Base-by-base conservation (phyloP, 306 rosid genomes). In the Prunus salicina region DNA sequence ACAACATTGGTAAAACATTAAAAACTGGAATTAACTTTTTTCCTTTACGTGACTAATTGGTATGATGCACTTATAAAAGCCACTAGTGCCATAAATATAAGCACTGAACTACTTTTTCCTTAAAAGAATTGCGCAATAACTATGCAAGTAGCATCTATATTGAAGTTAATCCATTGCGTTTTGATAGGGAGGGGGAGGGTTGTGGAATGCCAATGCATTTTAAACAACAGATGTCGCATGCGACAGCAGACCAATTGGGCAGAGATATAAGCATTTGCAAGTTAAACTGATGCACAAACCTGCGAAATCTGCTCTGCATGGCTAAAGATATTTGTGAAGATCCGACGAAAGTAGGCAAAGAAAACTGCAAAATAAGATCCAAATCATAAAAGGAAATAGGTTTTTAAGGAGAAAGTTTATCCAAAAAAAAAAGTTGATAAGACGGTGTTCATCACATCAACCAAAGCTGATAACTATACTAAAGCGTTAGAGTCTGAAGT, bases 221-320 rank as follows among this genome's bases (percentile, higher is more conserved):
- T 34, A 25, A 32, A 32, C 50, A n/a, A 9, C 28, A 13, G 24
- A 47, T 3, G 7, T 43, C 4, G 3, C 12, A 27, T 28, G 14
- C 12, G 1, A 28, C 22, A 38, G 6, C 20, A 18, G 14, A 61
- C 16, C 46, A 12, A 77, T 28, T 65, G 8, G 67, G 27, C 16
- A 72, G 50, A 49, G 12, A 15, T 45, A 22, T 20, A 73, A 34
- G 4, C 19, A 5, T 41, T 5, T 64, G 32, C 18, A 12, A 4
- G 52, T 62, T 30, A 14, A 77, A 25, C 12, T 24, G 71, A 69
- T 46, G 61, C n/a, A 73, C 83, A 38, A 72, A 94, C 98, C 97
- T 94, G 97, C 69, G 98, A 90, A 79, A 94, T 94, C 89, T 94
- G 97, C 85, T 94, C 98, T 2, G 97, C 93, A 5, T 94, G 98